Base-by-base conservation (phyloP, 2,329 filamentous ascomycete species). In the Diaporthe vaccinii region DNA sequence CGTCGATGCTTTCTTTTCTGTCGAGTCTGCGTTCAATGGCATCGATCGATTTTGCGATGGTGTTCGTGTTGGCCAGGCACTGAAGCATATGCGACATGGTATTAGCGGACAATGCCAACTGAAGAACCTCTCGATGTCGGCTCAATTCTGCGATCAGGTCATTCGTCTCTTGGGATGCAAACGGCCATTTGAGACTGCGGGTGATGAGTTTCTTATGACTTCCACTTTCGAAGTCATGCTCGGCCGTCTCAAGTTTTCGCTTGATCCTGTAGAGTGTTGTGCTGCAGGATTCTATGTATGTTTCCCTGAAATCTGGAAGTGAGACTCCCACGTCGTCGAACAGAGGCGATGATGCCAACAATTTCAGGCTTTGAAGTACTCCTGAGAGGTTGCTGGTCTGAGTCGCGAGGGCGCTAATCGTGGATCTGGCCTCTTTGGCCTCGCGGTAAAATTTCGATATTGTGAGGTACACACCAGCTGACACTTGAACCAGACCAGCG, bases 1-100 rank as follows among this genome's bases (percentile, higher is more conserved):
- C 10, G n/a, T 62, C 39, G 0, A 62, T 20, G 2, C 0, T 62
- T 7, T 4, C 1, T 44, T 62, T 62, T 4, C 58, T 28, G 14
- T 44, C 39, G 14, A 62, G 4, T 8, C 12, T 62, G 1, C 6
- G n/a, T 5, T 44, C 2, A 0, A 62, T n/a, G 1, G 0, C 0
- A 1, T 28, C 0, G 9, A 44, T 1, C 8, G 36, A 62, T 17
- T 44, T 25, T 28, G n/a, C 36, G 1, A 20, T 62, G 2, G 6
- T 20, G 2, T 17, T 20, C 0, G 39, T 62, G 4, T 31, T 44
- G 1, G 58, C 39, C n/a, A 44, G 36, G 14, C 58, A 62, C 8
- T 62, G 39, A 20, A 62, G n/a, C 14, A 62, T 3, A 4, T 62
- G n/a, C 2, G 39, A 17, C 39, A 62, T 62, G 0, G 14, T 41